Percentiles rank a stretch among this genome's conserved stretches.
These are phyloP conservation scores for Crithidia expoeki DNA, from an alignment of 208 protist genomes.

Conservation along the genomic window DNA sequence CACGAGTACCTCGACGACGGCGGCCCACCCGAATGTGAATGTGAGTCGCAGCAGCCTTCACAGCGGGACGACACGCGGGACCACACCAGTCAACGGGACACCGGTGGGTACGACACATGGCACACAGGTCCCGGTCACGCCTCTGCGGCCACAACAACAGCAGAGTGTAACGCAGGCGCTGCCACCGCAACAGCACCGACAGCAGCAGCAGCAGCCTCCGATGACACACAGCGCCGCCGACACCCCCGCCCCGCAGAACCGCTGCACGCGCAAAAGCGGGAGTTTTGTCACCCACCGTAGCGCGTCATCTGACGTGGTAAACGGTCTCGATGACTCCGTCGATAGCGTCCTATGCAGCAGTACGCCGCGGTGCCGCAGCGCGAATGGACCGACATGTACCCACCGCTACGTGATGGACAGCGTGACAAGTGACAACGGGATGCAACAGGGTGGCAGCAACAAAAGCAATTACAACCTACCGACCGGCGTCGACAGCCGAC, in stretches of 20 bases:
- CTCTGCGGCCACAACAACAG: neutral
- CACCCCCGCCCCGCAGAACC: conserved; percentile 1
- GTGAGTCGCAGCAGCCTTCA: conserved; percentile 13
- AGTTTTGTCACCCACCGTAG: conserved; percentile 13
- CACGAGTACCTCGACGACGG: neutral
- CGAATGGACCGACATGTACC: neutral
- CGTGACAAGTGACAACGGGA: conserved; percentile 12
- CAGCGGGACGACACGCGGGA: conserved; percentile 7
- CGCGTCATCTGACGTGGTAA: conserved; percentile 19
- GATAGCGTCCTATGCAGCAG: conserved; percentile 27
- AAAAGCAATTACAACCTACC: neutral
- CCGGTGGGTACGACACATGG: neutral
- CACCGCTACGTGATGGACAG: conserved; percentile 19
- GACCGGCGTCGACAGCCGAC: neutral
- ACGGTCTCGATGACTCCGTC: conserved; percentile 26
- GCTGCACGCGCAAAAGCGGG: conserved; percentile 8
- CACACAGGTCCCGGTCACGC: neutral
- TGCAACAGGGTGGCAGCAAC: neutral
- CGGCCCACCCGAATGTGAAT: neutral
- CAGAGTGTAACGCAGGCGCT: no score
- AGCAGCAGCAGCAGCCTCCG: neutral
- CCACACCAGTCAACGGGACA: neutral
- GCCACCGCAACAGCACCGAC: neutral
- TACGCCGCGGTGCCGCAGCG: conserved; percentile 4
- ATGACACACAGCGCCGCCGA: neutral